Evolutionary conservation across 768 basidiomycete species (phyloP).

Genomic region (Floccularia luteovirens): DNA sequence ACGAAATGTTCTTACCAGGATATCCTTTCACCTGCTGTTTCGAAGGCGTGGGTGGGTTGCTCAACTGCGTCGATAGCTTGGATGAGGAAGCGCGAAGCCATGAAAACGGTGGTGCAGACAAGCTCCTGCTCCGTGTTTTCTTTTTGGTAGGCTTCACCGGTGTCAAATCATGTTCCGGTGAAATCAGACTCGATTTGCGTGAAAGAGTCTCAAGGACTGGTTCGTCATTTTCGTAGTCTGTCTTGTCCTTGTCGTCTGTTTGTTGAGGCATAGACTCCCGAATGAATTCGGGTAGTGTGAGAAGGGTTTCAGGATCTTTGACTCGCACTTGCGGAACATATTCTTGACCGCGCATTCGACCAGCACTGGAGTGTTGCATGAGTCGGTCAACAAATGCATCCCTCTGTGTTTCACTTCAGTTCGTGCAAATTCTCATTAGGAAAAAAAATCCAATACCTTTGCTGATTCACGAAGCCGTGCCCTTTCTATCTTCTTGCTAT

Average conservation of each 20-base stretch:
- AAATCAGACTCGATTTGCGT: constrained; percentile 12
- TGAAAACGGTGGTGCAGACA: constrained; percentile 53
- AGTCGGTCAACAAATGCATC: constrained; percentile 73
- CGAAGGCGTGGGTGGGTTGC: background rate
- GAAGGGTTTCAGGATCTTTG: constrained; percentile 44
- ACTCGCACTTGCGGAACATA: constrained; percentile 41
- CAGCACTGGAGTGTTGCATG: constrained; percentile 59
- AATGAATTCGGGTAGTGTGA: constrained; percentile 59
- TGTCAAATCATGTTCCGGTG: background rate
- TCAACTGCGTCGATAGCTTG: background rate
- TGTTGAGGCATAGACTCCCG: constrained; percentile 39
- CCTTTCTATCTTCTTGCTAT: constrained; percentile 44
- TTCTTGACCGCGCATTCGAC: constrained; percentile 77
- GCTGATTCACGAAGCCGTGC: constrained; percentile 50
- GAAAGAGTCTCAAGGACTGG: constrained; percentile 43
- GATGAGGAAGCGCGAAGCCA: constrained; percentile 42
- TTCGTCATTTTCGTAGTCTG: too few relatives aligned
- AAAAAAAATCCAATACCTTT: constrained; percentile 38
- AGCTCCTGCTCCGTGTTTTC: constrained; percentile 38
- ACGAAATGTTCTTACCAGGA: background rate
- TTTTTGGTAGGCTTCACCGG: constrained; percentile 14
- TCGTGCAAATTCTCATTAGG: constrained; percentile 1
- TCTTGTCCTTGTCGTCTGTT: too few relatives aligned
- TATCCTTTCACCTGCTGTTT: background rate
- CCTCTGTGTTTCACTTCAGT: constrained; percentile 31